A percentile compares a stretch with the other conserved stretches of the same genome.
Conservation (phyloP, 1,284 basidiomycete species). For the Cryptococcus wingfieldii region DNA sequence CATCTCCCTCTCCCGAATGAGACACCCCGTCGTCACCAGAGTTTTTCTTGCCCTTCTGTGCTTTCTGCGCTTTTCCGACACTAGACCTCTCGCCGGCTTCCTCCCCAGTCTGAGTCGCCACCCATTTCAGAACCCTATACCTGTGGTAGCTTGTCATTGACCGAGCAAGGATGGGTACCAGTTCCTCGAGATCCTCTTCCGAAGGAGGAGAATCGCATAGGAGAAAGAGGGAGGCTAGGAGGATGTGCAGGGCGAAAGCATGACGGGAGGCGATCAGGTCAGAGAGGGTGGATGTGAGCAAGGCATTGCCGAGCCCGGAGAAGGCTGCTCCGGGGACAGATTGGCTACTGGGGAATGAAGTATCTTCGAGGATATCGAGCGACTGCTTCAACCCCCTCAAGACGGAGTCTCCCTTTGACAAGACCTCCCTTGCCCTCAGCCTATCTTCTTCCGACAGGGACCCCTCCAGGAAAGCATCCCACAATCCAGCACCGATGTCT, state of each 20-base stretch:
- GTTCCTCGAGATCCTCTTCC: slow-evolving; percentile 27
- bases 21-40: slow-evolving; percentile 30
- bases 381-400: slow-evolving; percentile 20
- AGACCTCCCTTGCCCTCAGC: slow-evolving; percentile 12
- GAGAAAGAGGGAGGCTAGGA: slow-evolving; percentile 32
- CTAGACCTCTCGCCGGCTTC: slow-evolving; percentile 17
- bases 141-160: slow-evolving; percentile 42
- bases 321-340: slow-evolving; percentile 12
- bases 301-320: slow-evolving; percentile 40
- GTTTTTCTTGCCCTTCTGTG: slow-evolving; percentile 19
- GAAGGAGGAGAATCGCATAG: slow-evolving; percentile 20
- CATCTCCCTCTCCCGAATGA: slow-evolving; percentile 48
- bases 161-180: slow-evolving; percentile 33
- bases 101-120: slow-evolving; percentile 31
- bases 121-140: slow-evolving; percentile 41
- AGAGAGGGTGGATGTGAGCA: slow-evolving; percentile 36
- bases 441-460: slow-evolving; percentile 27
- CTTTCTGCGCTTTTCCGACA: slow-evolving; percentile 5
- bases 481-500: slow-evolving; percentile 13
- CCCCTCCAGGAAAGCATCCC: slow-evolving; percentile 31
- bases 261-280: slow-evolving; percentile 37
- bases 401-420: slow-evolving; percentile 20
- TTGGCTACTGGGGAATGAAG: neutral
- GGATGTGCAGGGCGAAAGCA: slow-evolving; percentile 36
- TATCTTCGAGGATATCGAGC: slow-evolving; percentile 26